Evolutionary conservation across 176 grass and related monocot species (phyloP).

Genomic region (Otatea glauca): DNA sequence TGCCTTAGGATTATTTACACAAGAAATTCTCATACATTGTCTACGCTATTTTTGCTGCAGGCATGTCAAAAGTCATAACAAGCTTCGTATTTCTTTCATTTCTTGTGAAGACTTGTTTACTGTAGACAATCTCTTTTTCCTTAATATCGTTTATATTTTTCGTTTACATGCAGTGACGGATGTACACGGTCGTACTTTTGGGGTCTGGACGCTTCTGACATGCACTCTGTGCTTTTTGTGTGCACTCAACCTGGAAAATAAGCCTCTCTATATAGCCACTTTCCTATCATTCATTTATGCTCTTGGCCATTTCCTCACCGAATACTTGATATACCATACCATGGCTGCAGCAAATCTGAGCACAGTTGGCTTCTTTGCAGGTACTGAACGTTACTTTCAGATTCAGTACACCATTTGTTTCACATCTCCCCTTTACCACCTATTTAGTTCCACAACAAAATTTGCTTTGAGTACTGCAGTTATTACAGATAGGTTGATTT

Average conservation of each 20-base stretch:
- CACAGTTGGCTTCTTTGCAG: constrained; percentile 87
- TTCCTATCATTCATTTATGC: constrained; percentile 86
- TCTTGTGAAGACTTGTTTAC: not conserved
- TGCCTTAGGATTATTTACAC: not conserved
- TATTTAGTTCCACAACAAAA: not conserved
- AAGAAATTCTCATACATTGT: not conserved
- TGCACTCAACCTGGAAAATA: constrained; percentile 81
- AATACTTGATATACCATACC: constrained; percentile 82
- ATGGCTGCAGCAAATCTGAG: constrained; percentile 80
- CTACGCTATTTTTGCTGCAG: not conserved
- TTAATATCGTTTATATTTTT: not conserved
- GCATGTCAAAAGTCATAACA: not conserved
- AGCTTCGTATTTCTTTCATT: not conserved
- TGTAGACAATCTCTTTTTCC: not conserved
- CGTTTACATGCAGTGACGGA: constrained; percentile 70
- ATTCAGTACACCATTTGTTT: not conserved
- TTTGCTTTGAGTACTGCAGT: not conserved
- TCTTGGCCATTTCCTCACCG: constrained; percentile 82
- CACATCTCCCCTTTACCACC: not conserved
- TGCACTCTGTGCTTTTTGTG: constrained; percentile 91
- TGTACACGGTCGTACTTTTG: constrained; percentile 90
- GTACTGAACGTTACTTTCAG: constrained; percentile 40
- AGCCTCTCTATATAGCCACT: constrained; percentile 72
- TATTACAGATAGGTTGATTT: not conserved
- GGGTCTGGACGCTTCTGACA: constrained; percentile 84